Base-by-base conservation (phyloP, 805 yeast species). In the Saccharomyces eubayanus region DNA sequence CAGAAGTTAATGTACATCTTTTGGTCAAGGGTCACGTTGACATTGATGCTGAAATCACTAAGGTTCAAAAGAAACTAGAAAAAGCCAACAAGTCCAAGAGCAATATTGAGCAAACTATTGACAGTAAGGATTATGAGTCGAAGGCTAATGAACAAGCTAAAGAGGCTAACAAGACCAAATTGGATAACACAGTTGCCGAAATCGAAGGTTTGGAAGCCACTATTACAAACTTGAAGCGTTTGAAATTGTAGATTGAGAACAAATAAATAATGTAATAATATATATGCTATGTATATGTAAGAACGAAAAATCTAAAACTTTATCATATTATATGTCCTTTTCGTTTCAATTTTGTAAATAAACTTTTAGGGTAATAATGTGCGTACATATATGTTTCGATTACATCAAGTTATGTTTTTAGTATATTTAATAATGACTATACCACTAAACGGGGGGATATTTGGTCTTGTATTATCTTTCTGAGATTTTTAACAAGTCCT, bases 1-100 rank as follows among this genome's bases (percentile, higher is more conserved):
- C 96, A 49, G 86, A 81, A 53, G 83, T 89, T 69, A 85, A 83
- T 56, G 98, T 91, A 21, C 96, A 89, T 65, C 81, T 92, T 30
- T 78, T 94, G 69, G 97, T 92, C 54, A 91, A 89, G 78, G 99
- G 98, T 52, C 91, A 87, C 68, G 84, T 94, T 61, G 97, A 92
- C 71, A 80, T 91, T 62, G 97, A 90, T 64, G 86, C 86, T 53
- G 98, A 94, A 75, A 87, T 94, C 64, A 67, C 76, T 62, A 94
- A 92, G 79, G 94, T 90, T 41, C 71, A 76, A 64, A 82, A 82
- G 79, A 92, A 87, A 76, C 77, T 91, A 64, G 78, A 71, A 56
- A 86, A 85, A 71, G 80, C 85, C 47, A 71, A 74, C 61, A 84
- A 81, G 62, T 73, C 81, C 58, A 79, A 81, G 65, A 78, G 77